Conservation (phyloP, 2,329 filamentous ascomycete genomes). For the Colletotrichum sp. region DNA sequence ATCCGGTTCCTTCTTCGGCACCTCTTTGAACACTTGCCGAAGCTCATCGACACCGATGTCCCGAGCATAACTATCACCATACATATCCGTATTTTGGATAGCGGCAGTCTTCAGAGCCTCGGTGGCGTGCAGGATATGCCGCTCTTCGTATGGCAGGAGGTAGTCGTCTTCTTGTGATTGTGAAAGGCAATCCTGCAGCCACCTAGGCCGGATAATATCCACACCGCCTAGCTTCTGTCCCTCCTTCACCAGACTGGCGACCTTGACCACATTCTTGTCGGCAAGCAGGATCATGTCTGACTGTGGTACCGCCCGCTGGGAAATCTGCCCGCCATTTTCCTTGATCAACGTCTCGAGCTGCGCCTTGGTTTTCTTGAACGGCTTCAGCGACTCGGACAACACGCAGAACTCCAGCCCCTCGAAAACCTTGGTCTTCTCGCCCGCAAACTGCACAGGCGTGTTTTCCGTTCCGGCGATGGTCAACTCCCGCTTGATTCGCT, state of each 20-base stretch:
- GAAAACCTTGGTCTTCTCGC: slow-evolving; percentile 70
- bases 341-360: slow-evolving; percentile 85
- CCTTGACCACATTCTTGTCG: slow-evolving; percentile 82
- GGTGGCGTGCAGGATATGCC: slow-evolving; percentile 76
- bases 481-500: slow-evolving; percentile 72
- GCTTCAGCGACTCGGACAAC: slow-evolving; percentile 75
- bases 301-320: slow-evolving; percentile 71
- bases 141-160: slow-evolving; percentile 63
- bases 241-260: slow-evolving; percentile 79
- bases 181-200: slow-evolving; percentile 83
- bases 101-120: slow-evolving; percentile 60
- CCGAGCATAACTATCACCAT: slow-evolving; percentile 82
- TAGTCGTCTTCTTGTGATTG: slow-evolving; percentile 59
- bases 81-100: slow-evolving; percentile 72
- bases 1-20: slow-evolving; percentile 53
- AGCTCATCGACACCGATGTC: slow-evolving; percentile 72
- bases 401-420: slow-evolving; percentile 81
- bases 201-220: slow-evolving; percentile 79
- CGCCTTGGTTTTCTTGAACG: slow-evolving; percentile 75
- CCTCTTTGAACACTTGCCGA: slow-evolving; percentile 49
- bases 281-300: slow-evolving; percentile 74
- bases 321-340: slow-evolving; percentile 79
- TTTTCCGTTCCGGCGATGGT: slow-evolving; percentile 74
- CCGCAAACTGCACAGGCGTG: slow-evolving; percentile 50
- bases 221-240: slow-evolving; percentile 72